Base-by-base conservation (phyloP, 306 rosid species). In the Astragalus glycyphyllos region DNA sequence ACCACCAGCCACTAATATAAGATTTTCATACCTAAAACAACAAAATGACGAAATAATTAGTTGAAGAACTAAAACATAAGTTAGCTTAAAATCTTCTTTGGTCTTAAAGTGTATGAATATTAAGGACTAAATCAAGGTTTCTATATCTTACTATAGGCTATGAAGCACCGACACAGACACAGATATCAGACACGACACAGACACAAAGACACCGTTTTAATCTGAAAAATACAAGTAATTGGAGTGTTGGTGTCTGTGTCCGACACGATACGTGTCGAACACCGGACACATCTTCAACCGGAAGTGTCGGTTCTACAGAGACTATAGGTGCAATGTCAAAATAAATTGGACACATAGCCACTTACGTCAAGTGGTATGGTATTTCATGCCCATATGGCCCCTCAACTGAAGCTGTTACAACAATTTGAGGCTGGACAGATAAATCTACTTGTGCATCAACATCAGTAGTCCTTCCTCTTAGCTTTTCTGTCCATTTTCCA, bases 371-470 rank as follows among this genome's bases (percentile, higher is more conserved):
- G 76, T 90, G 94, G 81, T 93, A 90, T 5, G 98, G 96, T 47
- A 74, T 77, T 77, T 87, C 97, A 73, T 93, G 97, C 46, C 98
- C 98, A 29, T 93, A 90, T 63, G 98, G 98, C 71, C 97, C 98
- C 48, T 93, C 98, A 41, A 93, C 96, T 6, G 94, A 90, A 71
- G 88, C 89, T 69, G 89, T 88, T 55, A 93, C 26, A 70, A 50
- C 61, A 6, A 62, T 58, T 38, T 11, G 65, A 77, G 80, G 78
- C 32, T 17, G 34, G 68, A 59, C 68, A 42, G 79, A 68, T 1
- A 12, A 63, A 58, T 83, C 81, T 65, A 67, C 64, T 5, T 17
- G 59, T 50, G 73, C 82, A 65, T 79, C 81, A 49, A 12, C 67
- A 37, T 80, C 80, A 38, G 84, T 76, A 23, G 88, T 82, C 56